Base-by-base conservation (phyloP, 2,329 filamentous ascomycete species). In the Arthrobotrys sinensis region DNA sequence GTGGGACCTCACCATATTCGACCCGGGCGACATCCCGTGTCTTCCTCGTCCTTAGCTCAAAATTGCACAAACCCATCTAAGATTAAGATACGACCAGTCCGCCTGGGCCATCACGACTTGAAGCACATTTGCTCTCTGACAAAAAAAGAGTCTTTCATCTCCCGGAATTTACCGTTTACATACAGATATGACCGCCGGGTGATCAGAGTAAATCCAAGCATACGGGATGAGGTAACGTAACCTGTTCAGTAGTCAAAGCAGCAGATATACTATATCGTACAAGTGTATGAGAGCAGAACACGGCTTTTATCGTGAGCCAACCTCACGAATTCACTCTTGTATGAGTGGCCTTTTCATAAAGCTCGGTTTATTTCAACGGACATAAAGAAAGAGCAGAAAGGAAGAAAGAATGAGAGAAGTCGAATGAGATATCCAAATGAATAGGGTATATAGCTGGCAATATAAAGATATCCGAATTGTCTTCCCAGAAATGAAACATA, bases 201-300 rank as follows among this genome's bases (percentile, higher is more conserved):
- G 21, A 45, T 53, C 55, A 53, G 28, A 40, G 63, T 45, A 52
- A 60, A 60, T 60, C 36, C 60, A 52, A 38, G 38, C 46, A 21
- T 11, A 19, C 6, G 14, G 36, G 45, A 53, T 52, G 32, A 28
- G n/a, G 10, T 57, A 57, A 21, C n/a, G 10, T 57, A 57, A 21
- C 46, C 43, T 45, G 14, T 48, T 36, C 67, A 53, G 62, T 63
- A 24, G 46, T 11, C 36, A 65, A 65, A 40, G 32, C 16, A 55
- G 34, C 10, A 43, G 24, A 53, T n/a, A 66, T 60, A 66, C 40
- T 55, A 46, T 70, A 71, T 73, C 32, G 60, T 73, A 73, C 69
- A 57, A 43, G 36, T 60, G 55, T 43, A 60, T 28, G 14, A 43
- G 19, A 28, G 28, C 21, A 24, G 16, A 60, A 43, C 16, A 43